These are phyloP conservation scores for Populus davidiana DNA, from an alignment of 345 rosid genomes.

Conservation along the genomic window DNA sequence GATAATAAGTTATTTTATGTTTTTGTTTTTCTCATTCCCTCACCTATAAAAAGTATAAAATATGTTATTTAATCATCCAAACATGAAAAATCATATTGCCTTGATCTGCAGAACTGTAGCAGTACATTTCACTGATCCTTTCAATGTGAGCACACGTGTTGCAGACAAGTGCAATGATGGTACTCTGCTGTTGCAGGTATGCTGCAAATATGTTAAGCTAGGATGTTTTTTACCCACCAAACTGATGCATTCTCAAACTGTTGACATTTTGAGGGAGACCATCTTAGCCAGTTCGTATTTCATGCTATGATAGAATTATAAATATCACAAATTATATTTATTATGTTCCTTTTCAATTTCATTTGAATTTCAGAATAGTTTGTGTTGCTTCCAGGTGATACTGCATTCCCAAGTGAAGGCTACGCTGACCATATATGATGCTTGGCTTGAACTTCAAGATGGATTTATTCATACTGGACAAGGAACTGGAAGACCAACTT, in stretches of 20 bases:
- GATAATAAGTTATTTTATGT: conserved; percentile 7
- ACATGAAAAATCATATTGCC: conserved; percentile 8
- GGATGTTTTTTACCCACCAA: not conserved
- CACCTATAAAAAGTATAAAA: not conserved
- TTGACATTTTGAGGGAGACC: not conserved
- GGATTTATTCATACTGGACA: conserved; percentile 71
- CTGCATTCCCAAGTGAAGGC: conserved; percentile 91
- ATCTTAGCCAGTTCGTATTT: not conserved
- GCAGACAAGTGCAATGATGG: conserved; percentile 83
- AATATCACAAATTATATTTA: not conserved
- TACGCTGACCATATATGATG: conserved; percentile 68
- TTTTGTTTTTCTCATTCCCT: not conserved
- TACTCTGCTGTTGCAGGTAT: conserved; percentile 83
- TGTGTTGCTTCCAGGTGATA: conserved; percentile 55
- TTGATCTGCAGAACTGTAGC: conserved; percentile 70
- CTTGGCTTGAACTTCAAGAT: conserved; percentile 93
- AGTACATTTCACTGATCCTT: conserved; percentile 92
- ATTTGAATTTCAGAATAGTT: conserved; percentile 4
- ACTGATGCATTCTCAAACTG: not conserved
- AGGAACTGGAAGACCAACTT: conserved; percentile 75
- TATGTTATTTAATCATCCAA: not conserved
- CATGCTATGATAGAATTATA: not conserved
- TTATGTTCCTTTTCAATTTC: not conserved
- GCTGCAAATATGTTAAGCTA: not conserved
- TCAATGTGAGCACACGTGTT: conserved; percentile 78